These are phyloP conservation scores for Tylopilus balloui DNA, from an alignment of 768 basidiomycete genomes.

Conservation along the genomic window DNA sequence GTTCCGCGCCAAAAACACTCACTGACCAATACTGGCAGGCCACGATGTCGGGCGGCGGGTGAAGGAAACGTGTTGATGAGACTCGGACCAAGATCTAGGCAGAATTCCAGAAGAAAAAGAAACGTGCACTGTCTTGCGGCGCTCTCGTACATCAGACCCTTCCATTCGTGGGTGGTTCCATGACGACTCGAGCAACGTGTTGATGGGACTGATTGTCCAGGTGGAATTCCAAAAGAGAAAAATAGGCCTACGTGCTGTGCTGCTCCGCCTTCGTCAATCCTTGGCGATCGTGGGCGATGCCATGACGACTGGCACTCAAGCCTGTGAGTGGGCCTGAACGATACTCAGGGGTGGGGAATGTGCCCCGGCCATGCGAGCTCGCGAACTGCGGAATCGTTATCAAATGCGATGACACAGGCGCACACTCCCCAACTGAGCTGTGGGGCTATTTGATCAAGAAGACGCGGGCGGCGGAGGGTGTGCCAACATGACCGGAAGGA, in stretches of 20 bases:
- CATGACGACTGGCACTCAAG: neutral
- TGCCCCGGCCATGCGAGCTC: neutral
- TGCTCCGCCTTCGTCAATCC: neutral
- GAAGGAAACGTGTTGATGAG: constrained; percentile 14
- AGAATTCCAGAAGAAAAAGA: neutral
- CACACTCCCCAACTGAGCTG: neutral
- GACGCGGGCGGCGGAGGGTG: constrained; percentile 14
- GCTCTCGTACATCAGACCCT: neutral
- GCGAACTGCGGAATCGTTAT: neutral
- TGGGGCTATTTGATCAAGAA: constrained; percentile 8
- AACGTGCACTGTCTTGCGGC: neutral
- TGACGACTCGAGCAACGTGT: constrained; percentile 3
- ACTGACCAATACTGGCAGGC: neutral
- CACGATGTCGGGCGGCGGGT: neutral
- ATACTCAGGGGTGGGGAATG: neutral
- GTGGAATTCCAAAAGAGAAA: neutral
- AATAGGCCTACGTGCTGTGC: neutral
- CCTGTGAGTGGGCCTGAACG: too few relatives aligned
- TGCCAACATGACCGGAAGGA: constrained; percentile 41
- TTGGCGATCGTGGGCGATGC: neutral
- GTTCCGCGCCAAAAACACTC: neutral
- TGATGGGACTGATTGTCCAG: neutral
- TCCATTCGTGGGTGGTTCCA: neutral
- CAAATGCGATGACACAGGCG: neutral
- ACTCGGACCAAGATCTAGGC: neutral